Evolutionary conservation across 2,329 filamentous ascomycete species (phyloP), one percentile per base, ranked within the genome.

Genomic region (Calonectria pseudoreteaudii): DNA sequence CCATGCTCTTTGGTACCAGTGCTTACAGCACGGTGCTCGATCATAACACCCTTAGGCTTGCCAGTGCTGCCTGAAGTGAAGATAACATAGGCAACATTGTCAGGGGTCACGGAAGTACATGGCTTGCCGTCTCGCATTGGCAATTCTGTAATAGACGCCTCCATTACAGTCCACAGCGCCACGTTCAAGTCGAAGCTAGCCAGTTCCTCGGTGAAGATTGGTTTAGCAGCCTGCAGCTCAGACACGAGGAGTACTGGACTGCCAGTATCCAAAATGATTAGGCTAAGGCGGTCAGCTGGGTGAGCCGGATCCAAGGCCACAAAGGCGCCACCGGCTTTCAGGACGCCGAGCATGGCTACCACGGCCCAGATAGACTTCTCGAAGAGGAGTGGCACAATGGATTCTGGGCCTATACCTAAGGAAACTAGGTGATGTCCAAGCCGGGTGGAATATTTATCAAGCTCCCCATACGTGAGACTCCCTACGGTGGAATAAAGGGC

Each of bases 61-160:
- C 89, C 89, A 0, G 89, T 91, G 50, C 86, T 90, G 38, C 89
- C 89, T 2, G 89, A 90, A 10, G 89, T 91, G 80, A 90, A 91
- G 78, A 90, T 87, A 18, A 67, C 41, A 66, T 67, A 73, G 38
- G 67, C 66, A 23, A 41, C 36, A 38, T 66, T 47, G 41, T 47
- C 41, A 47, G 41, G 41, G 41, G 41, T 47, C 16, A 47, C 62
- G 49, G 47, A 47, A 16, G 23, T 66, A 13, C 47, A 47, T 50
- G 62, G 62, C 62, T 49, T 50, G 47, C 47, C 41, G 28, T 66
- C 62, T 31, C 44, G 20, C 49, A 47, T 36, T 26, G 41, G 30
- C 62, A 50, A 66, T 44, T 26, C 62, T 66, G 28, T 26, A 23
- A 68, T 60, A n/a, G 66, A 68, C 52, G 52, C 66, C 6, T 18